Evolutionary conservation across 495 filamentous ascomycete genomes (phyloP).

Genomic region (Articulospora tetracladia): DNA sequence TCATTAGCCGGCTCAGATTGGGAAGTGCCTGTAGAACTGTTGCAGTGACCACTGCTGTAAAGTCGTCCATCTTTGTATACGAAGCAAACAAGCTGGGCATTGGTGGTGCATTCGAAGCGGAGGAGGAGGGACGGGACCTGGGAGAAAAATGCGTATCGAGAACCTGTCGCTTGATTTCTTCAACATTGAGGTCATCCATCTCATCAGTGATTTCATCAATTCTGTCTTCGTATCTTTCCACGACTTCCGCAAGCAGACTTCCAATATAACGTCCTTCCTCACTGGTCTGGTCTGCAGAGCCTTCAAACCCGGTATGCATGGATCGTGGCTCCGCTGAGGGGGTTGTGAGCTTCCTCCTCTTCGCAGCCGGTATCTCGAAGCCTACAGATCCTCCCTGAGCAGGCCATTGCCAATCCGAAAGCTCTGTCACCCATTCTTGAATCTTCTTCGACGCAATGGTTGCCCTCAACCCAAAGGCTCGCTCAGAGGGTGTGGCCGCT

Average conservation of each 20-base stretch:
- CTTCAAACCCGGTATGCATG: background rate
- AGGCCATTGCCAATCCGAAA: slow-evolving; percentile 75
- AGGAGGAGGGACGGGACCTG: slow-evolving; percentile 47
- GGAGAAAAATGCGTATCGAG: slow-evolving; percentile 68
- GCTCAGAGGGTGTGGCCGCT: slow-evolving; percentile 59
- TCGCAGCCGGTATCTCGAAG: slow-evolving; percentile 46
- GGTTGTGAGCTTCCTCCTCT: slow-evolving; percentile 28
- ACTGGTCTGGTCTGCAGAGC: background rate
- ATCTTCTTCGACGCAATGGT: slow-evolving; percentile 72
- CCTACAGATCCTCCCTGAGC: slow-evolving; percentile 35
- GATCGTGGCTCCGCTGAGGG: slow-evolving; percentile 3
- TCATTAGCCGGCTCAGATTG: slow-evolving; percentile 66
- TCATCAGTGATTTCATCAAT: slow-evolving; percentile 74
- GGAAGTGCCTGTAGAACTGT: slow-evolving; percentile 85
- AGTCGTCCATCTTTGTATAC: slow-evolving; percentile 63
- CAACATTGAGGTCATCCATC: slow-evolving; percentile 77
- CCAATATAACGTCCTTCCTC: slow-evolving; percentile 52
- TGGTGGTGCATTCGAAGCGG: slow-evolving; percentile 33
- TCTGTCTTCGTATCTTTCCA: slow-evolving; percentile 64
- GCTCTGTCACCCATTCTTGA: slow-evolving; percentile 71
- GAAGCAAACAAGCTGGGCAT: slow-evolving; percentile 35
- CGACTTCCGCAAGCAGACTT: slow-evolving; percentile 56
- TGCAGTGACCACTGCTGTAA: slow-evolving; percentile 84
- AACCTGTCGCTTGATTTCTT: slow-evolving; percentile 88
- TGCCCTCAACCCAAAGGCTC: slow-evolving; percentile 68